These are phyloP conservation scores for Cercophora scortea DNA, from an alignment of 495 filamentous ascomycete genomes.

Conservation along the genomic window DNA sequence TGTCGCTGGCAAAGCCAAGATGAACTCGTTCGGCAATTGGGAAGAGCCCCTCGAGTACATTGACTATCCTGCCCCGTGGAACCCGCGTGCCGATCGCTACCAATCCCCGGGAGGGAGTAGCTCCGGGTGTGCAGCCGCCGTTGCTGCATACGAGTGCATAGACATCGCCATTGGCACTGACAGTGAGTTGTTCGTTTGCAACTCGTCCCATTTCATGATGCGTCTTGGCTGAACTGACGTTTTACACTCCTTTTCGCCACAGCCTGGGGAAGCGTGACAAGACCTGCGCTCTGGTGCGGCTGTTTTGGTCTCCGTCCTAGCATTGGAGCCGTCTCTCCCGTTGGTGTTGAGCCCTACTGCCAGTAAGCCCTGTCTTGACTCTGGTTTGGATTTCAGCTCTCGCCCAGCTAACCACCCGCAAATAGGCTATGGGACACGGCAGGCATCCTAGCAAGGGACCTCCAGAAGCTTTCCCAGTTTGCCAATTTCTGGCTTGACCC, in stretches of 20 bases:
- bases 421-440: not conserved
- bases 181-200: not conserved
- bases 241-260: no score
- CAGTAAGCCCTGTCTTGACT: no score
- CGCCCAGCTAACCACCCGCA: no score
- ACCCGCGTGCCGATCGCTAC: conserved; percentile 6
- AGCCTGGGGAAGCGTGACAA: not conserved
- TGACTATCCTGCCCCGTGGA: conserved; percentile 1
- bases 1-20: conserved; percentile 1
- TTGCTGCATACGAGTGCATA: conserved; percentile 6
- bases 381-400: no score
- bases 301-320: not conserved
- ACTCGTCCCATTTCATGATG: no score
- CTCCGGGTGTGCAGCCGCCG: not conserved
- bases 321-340: not conserved
- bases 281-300: not conserved
- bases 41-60: not conserved
- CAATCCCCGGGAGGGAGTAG: conserved; percentile 2
- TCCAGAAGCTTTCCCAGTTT: not conserved
- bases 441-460: not conserved
- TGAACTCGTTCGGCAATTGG: not conserved
- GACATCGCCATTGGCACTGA: conserved; percentile 6
- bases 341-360: not conserved
- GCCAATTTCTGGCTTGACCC: not conserved
- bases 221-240: no score